Conservation (phyloP, 352 stramenopile species). For the Blastocystis sp. region DNA sequence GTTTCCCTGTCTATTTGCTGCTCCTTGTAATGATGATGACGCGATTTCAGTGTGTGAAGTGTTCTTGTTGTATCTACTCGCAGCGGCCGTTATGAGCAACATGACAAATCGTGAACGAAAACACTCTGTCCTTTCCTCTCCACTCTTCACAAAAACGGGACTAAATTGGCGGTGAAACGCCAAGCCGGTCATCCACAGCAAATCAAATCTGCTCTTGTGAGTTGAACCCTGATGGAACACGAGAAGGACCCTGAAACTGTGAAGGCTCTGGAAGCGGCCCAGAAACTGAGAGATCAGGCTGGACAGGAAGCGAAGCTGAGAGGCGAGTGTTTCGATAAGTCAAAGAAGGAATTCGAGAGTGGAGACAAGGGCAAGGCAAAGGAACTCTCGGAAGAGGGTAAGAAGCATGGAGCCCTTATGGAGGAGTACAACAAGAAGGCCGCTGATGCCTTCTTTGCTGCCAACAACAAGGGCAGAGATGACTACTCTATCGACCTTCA, state of each 20-base stretch:
- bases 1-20: too few species aligned
- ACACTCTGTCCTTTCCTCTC: too few species aligned
- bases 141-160: neutral
- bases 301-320: constrained; percentile 34
- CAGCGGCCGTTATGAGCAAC: too few species aligned
- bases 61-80: too few species aligned
- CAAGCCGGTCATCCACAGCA: too few species aligned
- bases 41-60: too few species aligned
- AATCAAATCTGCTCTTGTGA: neutral
- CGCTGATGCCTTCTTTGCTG: constrained; percentile 36
- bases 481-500: constrained; percentile 50
- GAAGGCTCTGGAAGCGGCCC: constrained; percentile 39
- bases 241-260: neutral
- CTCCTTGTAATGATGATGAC: too few species aligned
- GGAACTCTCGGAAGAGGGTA: constrained; percentile 39
- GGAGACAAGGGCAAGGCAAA: constrained; percentile 55
- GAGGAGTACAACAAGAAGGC: constrained; percentile 39
- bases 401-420: constrained; percentile 41
- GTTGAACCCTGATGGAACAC: constrained; percentile 14
- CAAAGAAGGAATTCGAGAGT: constrained; percentile 54
- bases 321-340: constrained; percentile 44
- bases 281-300: constrained; percentile 25
- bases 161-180: too few species aligned
- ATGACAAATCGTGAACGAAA: too few species aligned
- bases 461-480: constrained; percentile 16